Evolutionary conservation across 768 basidiomycete genomes (phyloP), one percentile per base, ranked within the genome.

Genomic region (Boletus coccyginus): DNA sequence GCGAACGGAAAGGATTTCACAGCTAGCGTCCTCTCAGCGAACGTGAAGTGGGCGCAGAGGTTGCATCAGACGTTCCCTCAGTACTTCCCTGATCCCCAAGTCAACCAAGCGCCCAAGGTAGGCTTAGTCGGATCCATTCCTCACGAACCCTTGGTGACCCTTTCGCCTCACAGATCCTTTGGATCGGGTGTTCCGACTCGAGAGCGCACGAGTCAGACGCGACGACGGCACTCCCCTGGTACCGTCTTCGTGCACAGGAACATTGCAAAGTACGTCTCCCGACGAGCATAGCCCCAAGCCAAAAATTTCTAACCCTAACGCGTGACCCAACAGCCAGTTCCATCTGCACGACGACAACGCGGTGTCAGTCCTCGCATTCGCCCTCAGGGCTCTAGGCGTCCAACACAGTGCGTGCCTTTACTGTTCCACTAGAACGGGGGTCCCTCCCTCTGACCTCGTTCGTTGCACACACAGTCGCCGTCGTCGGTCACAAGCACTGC

Each of bases 171-270:
- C 40, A 90, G 88, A 76, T 86, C 12, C 81, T 89, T 62, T 91
- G 87, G 88, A 82, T 91, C 65, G 87, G 88, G 48, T 91, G 88
- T 70, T 81, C 91, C 38, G 93, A 95, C 70, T 94, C 91, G 12
- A 79, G 93, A 59, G 88, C 93, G 3, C 91, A 90, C 19, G 92
- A 92, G 69, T 83, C 83, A 36, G 86, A 90, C 61, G 74, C 90
- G 54, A 85, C 84, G 36, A 82, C 77, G 36, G 76, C 83, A 10
- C 78, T 78, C 59, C 93, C 93, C 0, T n/a, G 92, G 92, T 51
- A 87, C 87, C 43, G 82, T 90, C 57, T 94, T 95, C 64, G 85
- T 88, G 31, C 86, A 92, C 71, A 78, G 93, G 46, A 94, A 94
- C 71, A 86, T 95, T 61, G 93, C 92, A 51, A 94, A 94, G 86